Percentiles rank a stretch among this genome's conserved stretches.
Evolutionary conservation across 441 rosid species (phyloP).

Genomic region (Populus hybrid): DNA sequence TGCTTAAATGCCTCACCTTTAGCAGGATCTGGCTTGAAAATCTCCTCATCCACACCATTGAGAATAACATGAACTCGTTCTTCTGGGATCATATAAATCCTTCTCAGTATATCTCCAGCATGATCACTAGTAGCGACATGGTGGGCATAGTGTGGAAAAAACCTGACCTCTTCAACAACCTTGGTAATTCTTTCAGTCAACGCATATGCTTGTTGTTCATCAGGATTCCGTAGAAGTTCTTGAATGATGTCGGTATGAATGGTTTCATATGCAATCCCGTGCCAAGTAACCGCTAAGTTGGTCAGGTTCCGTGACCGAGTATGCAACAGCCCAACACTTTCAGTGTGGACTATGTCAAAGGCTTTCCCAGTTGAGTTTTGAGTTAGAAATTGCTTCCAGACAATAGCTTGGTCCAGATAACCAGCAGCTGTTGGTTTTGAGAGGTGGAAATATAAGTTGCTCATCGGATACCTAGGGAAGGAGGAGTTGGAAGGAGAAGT

Average conservation of each 20-base stretch:
- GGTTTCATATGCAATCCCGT: slow-evolving; percentile 89
- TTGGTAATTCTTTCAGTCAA: slow-evolving; percentile 53
- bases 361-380: slow-evolving; percentile 68
- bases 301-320: slow-evolving; percentile 61
- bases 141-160: slow-evolving; percentile 74
- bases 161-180: slow-evolving; percentile 79
- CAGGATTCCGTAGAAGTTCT: slow-evolving; percentile 58
- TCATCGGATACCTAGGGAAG: slow-evolving; percentile 43
- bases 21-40: slow-evolving; percentile 54
- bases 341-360: slow-evolving; percentile 80
- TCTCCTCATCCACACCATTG: slow-evolving; percentile 71
- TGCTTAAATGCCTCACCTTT: slow-evolving; percentile 44
- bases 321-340: slow-evolving; percentile 82
- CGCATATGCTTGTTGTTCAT: slow-evolving; percentile 45
- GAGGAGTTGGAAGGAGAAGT: slow-evolving; percentile 46
- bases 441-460: slow-evolving; percentile 63
- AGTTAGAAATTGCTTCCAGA: slow-evolving; percentile 61
- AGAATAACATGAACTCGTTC: slow-evolving; percentile 82
- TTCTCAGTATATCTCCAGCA: slow-evolving; percentile 75
- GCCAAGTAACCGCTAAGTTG: slow-evolving; percentile 80
- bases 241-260: slow-evolving; percentile 87
- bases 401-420: slow-evolving; percentile 63
- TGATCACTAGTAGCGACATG: slow-evolving; percentile 95
- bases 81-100: slow-evolving; percentile 90
- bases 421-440: slow-evolving; percentile 72